These are phyloP conservation scores for Geotrichum siamense DNA, from an alignment of 1,139 yeast species.

Conservation along the genomic window DNA sequence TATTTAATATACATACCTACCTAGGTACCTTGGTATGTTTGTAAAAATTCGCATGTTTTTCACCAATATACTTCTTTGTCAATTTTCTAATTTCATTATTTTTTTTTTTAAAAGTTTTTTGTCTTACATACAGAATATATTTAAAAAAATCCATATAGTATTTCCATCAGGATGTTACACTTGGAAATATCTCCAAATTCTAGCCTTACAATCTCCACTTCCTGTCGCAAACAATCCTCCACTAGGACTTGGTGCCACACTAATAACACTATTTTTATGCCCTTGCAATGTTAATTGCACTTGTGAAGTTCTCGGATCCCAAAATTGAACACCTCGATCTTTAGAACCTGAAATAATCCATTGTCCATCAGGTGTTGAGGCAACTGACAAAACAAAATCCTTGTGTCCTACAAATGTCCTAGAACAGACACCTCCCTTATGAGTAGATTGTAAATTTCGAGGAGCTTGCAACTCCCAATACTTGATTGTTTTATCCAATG, in stretches of 20 bases:
- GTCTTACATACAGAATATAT: no score
- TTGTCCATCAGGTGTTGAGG: conserved; percentile 89
- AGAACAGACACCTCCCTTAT: conserved; percentile 55
- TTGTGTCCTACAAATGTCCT: conserved; percentile 94
- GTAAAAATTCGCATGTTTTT: no score
- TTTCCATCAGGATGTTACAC: no score
- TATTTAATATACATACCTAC: no score
- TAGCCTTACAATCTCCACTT: conserved; percentile 94
- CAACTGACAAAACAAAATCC: conserved; percentile 90
- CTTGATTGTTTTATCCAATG: conserved; percentile 92
- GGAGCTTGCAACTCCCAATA: conserved; percentile 77
- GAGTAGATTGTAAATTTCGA: conserved; percentile 36
- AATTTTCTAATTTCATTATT: no score
- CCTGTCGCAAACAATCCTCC: conserved; percentile 93
- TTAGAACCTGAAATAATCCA: conserved; percentile 92
- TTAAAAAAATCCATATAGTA: not conserved
- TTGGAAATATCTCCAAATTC: conserved; percentile 69
- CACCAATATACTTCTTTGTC: no score
- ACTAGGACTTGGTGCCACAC: conserved; percentile 82
- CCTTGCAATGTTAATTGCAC: conserved; percentile 95
- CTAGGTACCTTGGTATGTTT: no score
- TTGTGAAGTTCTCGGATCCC: conserved; percentile 92
- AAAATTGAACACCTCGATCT: conserved; percentile 93
- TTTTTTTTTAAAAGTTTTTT: no score
- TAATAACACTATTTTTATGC: conserved; percentile 90